Conservation (phyloP, 1,284 basidiomycete species). For the Phylloboletellus chloephorus region DNA sequence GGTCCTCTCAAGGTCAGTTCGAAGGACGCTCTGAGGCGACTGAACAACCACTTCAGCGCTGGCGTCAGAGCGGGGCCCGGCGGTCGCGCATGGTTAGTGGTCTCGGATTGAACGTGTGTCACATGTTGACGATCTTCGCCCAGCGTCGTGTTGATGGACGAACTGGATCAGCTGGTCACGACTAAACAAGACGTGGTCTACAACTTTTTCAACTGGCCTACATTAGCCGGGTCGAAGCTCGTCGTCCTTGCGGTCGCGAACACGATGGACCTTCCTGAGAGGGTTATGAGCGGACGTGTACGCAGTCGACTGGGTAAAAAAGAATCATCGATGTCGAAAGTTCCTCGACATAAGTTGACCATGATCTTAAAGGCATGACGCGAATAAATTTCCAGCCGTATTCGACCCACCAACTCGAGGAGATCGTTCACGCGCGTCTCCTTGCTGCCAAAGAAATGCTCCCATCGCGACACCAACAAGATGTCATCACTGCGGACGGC, state of each 20-base stretch:
- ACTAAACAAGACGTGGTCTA: slow-evolving; percentile 97
- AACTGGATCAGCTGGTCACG: slow-evolving; percentile 94
- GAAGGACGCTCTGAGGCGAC: slow-evolving; percentile 66
- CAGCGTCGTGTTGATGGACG: slow-evolving; percentile 96
- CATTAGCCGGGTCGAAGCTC: slow-evolving; percentile 77
- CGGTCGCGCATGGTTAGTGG: slow-evolving; percentile 61
- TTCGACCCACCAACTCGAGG: slow-evolving; percentile 71
- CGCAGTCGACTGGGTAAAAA: slow-evolving; percentile 80
- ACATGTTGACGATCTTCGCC: background rate
- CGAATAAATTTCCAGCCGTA: slow-evolving; percentile 96
- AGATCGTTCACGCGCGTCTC: slow-evolving; percentile 84
- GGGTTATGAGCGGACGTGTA: slow-evolving; percentile 89
- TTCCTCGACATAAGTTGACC: slow-evolving; percentile 4
- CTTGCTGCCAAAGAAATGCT: slow-evolving; percentile 51
- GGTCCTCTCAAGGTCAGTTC: slow-evolving; percentile 61
- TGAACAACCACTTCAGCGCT: slow-evolving; percentile 59
- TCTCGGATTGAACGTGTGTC: background rate
- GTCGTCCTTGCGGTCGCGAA: slow-evolving; percentile 98
- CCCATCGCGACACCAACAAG: slow-evolving; percentile 28
- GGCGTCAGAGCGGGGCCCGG: slow-evolving; percentile 55
- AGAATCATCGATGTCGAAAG: background rate
- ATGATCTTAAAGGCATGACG: slow-evolving; percentile 68
- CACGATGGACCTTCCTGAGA: slow-evolving; percentile 96
- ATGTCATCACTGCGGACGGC: slow-evolving; percentile 72
- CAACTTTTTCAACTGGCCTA: slow-evolving; percentile 99